A percentile compares a stretch with the other conserved stretches of the same genome.
Evolutionary conservation across 2,329 filamentous ascomycete genomes (phyloP).

Genomic region (Penicillium corylophilum): DNA sequence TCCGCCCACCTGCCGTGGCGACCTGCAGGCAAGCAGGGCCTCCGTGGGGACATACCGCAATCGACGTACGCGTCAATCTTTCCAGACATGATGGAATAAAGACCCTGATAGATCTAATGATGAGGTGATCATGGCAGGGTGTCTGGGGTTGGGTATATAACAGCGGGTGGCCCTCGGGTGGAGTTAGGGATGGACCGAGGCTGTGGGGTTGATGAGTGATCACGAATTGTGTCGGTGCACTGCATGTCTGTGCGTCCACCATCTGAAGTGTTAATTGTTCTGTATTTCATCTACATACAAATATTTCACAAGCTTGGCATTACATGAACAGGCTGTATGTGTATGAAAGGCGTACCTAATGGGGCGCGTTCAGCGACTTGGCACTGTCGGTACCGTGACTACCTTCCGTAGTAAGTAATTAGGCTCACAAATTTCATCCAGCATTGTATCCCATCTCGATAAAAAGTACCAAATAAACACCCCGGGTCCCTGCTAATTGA

Average conservation of each 20-base stretch:
- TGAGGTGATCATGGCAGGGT: background rate
- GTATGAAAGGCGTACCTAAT: too few relatives aligned
- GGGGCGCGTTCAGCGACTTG: too few relatives aligned
- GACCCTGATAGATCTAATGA: background rate
- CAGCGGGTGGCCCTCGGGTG: background rate
- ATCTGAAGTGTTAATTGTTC: too few relatives aligned
- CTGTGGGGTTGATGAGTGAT: constrained; percentile 26
- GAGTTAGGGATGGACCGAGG: constrained; percentile 24
- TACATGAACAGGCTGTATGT: too few relatives aligned
- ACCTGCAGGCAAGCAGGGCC: background rate
- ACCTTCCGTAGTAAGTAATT: too few relatives aligned
- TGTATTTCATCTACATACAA: too few relatives aligned
- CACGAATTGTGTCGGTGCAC: constrained; percentile 1
- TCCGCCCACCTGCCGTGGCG: background rate
- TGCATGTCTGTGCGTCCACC: background rate
- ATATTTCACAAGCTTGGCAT: too few relatives aligned
- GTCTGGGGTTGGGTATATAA: constrained; percentile 7
- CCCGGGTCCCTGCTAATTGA: too few relatives aligned
- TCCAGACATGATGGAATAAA: constrained; percentile 15
- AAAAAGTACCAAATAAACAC: too few relatives aligned
- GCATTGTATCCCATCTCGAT: too few relatives aligned
- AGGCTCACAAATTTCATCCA: too few relatives aligned
- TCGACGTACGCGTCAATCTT: constrained; percentile 26
- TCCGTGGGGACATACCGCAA: constrained; percentile 15
- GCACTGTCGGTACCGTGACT: too few relatives aligned